A percentile compares a stretch with the other conserved stretches of the same genome.
phyloP scores from a whole-genome alignment of 805 yeast genomes.

The Saccharomyces mikatae region DNA sequence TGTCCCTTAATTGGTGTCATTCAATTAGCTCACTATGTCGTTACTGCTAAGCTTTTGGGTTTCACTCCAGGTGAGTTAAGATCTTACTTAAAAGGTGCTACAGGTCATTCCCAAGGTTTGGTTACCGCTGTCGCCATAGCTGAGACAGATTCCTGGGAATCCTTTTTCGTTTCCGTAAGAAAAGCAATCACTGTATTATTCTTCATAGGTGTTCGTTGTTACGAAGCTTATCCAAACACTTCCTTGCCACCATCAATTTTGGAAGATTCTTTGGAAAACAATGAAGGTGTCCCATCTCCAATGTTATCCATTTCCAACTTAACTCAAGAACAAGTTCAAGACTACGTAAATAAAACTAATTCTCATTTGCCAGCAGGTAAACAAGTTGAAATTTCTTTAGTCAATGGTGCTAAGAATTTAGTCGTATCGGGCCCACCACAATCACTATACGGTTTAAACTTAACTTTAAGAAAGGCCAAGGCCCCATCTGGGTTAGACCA shows the following conservation, averaged over 20 bases:
- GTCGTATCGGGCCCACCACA: slow-evolving; percentile 98
- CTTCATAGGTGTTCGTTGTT: slow-evolving; percentile 89
- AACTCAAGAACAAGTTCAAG: slow-evolving; percentile 69
- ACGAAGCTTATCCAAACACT: slow-evolving; percentile 85
- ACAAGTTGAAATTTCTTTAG: slow-evolving; percentile 81
- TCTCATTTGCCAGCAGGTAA: slow-evolving; percentile 87
- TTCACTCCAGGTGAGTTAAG: slow-evolving; percentile 84
- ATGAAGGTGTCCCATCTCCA: slow-evolving; percentile 95
- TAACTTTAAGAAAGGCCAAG: slow-evolving; percentile 85
- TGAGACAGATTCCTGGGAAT: slow-evolving; percentile 73
- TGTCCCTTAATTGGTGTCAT: slow-evolving; percentile 97
- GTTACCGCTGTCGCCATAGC: slow-evolving; percentile 91
- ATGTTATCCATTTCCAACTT: slow-evolving; percentile 93
- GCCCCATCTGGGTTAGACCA: slow-evolving; percentile 93
- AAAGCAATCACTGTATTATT: slow-evolving; percentile 81
- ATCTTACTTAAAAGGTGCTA: slow-evolving; percentile 58
- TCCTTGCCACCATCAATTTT: slow-evolving; percentile 88
- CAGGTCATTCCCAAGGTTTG: slow-evolving; percentile 88
- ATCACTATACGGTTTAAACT: slow-evolving; percentile 89
- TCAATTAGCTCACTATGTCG: slow-evolving; percentile 87
- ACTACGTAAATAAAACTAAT: slow-evolving; percentile 77
- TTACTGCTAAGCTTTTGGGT: slow-evolving; percentile 78
- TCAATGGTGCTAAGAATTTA: slow-evolving; percentile 92
- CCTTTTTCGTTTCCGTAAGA: slow-evolving; percentile 61
- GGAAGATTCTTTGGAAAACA: slow-evolving; percentile 84